Evolutionary conservation across 192 early-diverging fungal species (phyloP), one percentile per base, ranked within the genome.

Genomic region (Entophlyctis luteolus): DNA sequence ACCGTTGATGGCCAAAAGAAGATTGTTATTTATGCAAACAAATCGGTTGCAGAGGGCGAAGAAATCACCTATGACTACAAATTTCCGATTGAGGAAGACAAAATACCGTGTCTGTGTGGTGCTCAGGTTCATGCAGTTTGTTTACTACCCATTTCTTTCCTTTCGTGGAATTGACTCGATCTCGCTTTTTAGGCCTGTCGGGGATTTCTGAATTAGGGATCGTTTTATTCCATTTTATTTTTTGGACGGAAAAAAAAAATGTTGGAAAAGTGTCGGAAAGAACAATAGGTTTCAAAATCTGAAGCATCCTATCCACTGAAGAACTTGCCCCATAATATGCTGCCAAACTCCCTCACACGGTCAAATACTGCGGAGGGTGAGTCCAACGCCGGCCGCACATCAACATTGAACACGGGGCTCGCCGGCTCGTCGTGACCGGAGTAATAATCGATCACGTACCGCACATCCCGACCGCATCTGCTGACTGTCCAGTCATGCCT

Each of bases 41-140:
- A 89, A 20, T 90, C 94, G 56, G 98, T 98, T 66, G 86, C 90
- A 62, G 88, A 86, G 48, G 96, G 92, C 32, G 96, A 98, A 67
- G 97, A 99, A 71, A 93, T 99, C 66, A 99, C 97, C 0, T 99
- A 99, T 72, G 94, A 99, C 74, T 99, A 99, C 86, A 95, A 97
- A 81, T 94, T 92, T 71, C 91, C 91, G 3, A 81, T 93, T 49
- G 93, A 94, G 65, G 88, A 88, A 12, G 90, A 91, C 65, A 99
- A 99, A 79, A 98, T 99, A 63, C 96, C 95, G n/a, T 99, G 96
- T 72, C 78, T 92, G 36, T 99, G 96, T 74, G 96, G 93, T 3
- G 87, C 93, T 22, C 76, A 75, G 58, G 88, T 79, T 46, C 18
- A 38, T 14, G 48, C 52, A 56, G 25, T 54, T 36, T 67, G n/a